Evolutionary conservation across 2,329 filamentous ascomycete genomes (phyloP).

Genomic region (Fusarium graminum): DNA sequence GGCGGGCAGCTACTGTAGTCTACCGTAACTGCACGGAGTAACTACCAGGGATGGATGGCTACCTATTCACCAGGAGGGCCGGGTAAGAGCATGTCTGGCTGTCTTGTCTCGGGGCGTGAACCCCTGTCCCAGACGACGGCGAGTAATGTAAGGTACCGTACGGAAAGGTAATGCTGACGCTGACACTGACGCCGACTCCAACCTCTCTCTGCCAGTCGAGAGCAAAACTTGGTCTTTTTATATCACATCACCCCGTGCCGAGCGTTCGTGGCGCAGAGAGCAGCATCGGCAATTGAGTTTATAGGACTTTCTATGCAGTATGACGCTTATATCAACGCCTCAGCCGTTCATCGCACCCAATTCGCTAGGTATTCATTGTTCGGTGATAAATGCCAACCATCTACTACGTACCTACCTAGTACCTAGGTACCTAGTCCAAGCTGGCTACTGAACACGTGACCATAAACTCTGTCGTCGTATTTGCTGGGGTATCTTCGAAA

Average conservation of each 20-base stretch:
- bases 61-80: slow-evolving; percentile 18
- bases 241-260: slow-evolving; percentile 22
- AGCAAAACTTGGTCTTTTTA: slow-evolving; percentile 4
- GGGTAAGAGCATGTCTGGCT: slow-evolving; percentile 35
- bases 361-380: background rate
- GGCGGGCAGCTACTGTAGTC: background rate
- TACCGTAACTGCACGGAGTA: no score
- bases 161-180: background rate
- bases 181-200: slow-evolving; percentile 9
- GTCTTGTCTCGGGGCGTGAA: slow-evolving; percentile 17
- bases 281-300: slow-evolving; percentile 6
- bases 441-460: slow-evolving; percentile 28
- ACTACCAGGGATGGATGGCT: slow-evolving; percentile 15
- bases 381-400: background rate
- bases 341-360: background rate
- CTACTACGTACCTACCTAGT: no score
- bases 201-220: slow-evolving; percentile 6
- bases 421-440: background rate
- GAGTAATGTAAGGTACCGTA: slow-evolving; percentile 41
- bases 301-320: background rate
- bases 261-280: slow-evolving; percentile 5
- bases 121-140: slow-evolving; percentile 28
- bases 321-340: background rate
- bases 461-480: background rate
- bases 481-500: background rate